These are phyloP conservation scores for Ramularia collo-cygni DNA, from an alignment of 2,329 filamentous ascomycete species.

Conservation along the genomic window DNA sequence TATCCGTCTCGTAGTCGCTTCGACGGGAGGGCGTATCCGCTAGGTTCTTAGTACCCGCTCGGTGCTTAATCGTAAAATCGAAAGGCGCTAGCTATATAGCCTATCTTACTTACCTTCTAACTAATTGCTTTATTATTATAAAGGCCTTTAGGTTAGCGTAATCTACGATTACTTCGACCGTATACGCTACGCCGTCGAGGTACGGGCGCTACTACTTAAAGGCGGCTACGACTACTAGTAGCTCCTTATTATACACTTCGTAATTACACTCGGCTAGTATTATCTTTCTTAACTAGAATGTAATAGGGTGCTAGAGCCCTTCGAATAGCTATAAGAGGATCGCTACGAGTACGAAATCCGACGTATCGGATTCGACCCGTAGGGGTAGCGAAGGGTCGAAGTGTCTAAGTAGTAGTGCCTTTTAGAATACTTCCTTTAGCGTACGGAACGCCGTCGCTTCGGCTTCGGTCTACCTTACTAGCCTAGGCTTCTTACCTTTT, in stretches of 20 bases:
- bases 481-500: conserved; percentile 3
- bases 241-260: conserved; percentile 4
- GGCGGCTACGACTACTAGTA: conserved; percentile 1
- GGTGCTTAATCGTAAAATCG: not conserved
- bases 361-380: conserved; percentile 1
- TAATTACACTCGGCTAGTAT: not conserved
- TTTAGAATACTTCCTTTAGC: not conserved
- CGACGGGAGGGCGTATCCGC: not conserved
- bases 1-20: not conserved
- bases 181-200: not conserved
- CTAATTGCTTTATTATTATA: too few species aligned
- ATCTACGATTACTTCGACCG: conserved; percentile 2
- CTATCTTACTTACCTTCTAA: not conserved
- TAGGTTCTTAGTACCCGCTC: not conserved
- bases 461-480: not conserved
- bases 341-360: not conserved
- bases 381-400: not conserved
- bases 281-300: conserved; percentile 1
- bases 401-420: not conserved
- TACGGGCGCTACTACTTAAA: too few species aligned
- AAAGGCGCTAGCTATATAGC: not conserved
- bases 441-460: conserved; percentile 1
- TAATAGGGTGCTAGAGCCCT: conserved; percentile 1
- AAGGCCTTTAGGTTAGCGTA: conserved; percentile 2
- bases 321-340: conserved; percentile 2